Evolutionary conservation across 1,284 basidiomycete genomes (phyloP).

Genomic region (Vanrija sp.): DNA sequence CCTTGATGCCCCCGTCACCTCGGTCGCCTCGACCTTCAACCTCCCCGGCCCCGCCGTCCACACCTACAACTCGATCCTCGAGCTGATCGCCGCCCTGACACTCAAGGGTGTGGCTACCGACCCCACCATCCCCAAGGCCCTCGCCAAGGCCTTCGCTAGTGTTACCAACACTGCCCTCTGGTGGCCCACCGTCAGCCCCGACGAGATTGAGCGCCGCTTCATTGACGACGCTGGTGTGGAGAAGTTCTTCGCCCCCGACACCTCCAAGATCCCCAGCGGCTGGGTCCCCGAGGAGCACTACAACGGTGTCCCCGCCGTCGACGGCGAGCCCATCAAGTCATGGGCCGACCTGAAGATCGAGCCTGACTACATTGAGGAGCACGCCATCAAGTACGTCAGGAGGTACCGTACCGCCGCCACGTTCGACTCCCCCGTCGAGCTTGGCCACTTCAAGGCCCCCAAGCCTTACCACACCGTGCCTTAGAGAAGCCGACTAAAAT

Average conservation of each 20-base stretch:
- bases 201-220: slow-evolving; percentile 84
- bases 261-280: slow-evolving; percentile 32
- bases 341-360: slow-evolving; percentile 56
- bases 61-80: slow-evolving; percentile 78
- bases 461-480: slow-evolving; percentile 52
- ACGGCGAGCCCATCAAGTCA: slow-evolving; percentile 50
- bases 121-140: slow-evolving; percentile 70
- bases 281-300: slow-evolving; percentile 55
- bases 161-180: slow-evolving; percentile 67
- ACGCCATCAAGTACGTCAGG: slow-evolving; percentile 86
- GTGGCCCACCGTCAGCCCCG: slow-evolving; percentile 91
- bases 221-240: slow-evolving; percentile 65
- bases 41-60: slow-evolving; percentile 87
- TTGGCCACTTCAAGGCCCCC: slow-evolving; percentile 45
- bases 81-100: slow-evolving; percentile 76
- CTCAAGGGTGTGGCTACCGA: slow-evolving; percentile 64
- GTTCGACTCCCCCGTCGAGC: slow-evolving; percentile 51
- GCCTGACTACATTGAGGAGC: slow-evolving; percentile 82
- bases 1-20: slow-evolving; percentile 60
- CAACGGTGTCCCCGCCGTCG: slow-evolving; percentile 32
- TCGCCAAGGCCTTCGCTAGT: slow-evolving; percentile 66
- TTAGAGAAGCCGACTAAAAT: slow-evolving; percentile 30
- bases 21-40: slow-evolving; percentile 63
- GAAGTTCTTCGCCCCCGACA: slow-evolving; percentile 59
- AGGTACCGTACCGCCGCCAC: slow-evolving; percentile 70